These are phyloP conservation scores for Salicornia ramosissima DNA, from an alignment of 148 eudicot genomes.

Conservation along the genomic window DNA sequence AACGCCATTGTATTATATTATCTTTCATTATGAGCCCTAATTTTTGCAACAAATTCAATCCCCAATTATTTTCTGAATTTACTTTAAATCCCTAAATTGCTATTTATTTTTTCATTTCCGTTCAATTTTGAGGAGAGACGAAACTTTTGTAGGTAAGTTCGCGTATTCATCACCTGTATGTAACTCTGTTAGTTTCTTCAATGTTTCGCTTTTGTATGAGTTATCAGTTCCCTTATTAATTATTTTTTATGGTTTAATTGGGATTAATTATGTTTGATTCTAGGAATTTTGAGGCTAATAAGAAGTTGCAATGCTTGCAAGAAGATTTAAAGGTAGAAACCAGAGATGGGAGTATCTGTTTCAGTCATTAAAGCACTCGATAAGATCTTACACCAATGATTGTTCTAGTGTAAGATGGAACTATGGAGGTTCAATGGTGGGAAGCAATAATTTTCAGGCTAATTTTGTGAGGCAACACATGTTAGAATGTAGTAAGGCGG, in stretches of 20 bases:
- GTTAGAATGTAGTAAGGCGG: conserved; percentile 28
- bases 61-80: not conserved
- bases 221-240: not conserved
- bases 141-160: not conserved
- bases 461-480: conserved; percentile 33
- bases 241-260: not conserved
- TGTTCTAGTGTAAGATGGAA: conserved; percentile 23
- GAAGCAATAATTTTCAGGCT: conserved; percentile 19
- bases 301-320: conserved; percentile 61
- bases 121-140: not conserved
- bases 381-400: conserved; percentile 30
- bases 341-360: conserved; percentile 51
- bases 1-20: not conserved
- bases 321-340: conserved; percentile 49
- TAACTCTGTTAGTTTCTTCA: too few relatives aligned
- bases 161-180: too few relatives aligned
- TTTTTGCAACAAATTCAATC: not conserved
- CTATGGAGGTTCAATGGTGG: conserved; percentile 23
- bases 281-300: conserved; percentile 28
- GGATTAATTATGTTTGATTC: conserved; percentile 4
- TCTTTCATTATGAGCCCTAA: not conserved
- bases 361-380: conserved; percentile 37
- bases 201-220: too few relatives aligned
- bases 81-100: not conserved
- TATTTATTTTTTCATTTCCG: not conserved